Conservation (phyloP, 202 grass and related monocot species). For the Dendrocalamus latiflorus region DNA sequence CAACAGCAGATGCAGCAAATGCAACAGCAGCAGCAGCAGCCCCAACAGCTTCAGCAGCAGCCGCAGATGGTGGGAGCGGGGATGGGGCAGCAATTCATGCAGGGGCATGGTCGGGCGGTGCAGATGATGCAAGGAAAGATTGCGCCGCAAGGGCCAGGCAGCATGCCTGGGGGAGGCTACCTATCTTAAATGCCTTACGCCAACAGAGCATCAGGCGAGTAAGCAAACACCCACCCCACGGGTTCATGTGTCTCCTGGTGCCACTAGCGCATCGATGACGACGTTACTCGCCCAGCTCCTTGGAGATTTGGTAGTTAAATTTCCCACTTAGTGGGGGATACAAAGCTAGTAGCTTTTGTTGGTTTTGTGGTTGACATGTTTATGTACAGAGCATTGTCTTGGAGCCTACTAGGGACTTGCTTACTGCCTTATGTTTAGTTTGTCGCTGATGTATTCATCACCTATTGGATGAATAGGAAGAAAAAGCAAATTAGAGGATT, state of each 20-base stretch:
- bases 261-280: not conserved
- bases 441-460: not conserved
- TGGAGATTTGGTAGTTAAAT: not conserved
- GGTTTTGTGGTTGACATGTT: not conserved
- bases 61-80: constrained; percentile 69
- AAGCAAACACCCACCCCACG: not conserved
- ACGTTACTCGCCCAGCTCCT: not conserved
- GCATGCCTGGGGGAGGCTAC: constrained; percentile 37
- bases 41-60: constrained; percentile 29
- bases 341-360: not conserved
- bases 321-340: not conserved
- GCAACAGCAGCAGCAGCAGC: not conserved
- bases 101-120: constrained; percentile 52
- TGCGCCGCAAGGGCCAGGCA: constrained; percentile 37
- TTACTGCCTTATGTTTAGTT: not conserved
- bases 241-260: not conserved
- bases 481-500: not conserved
- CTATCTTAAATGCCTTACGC: constrained; percentile 20
- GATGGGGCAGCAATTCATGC: constrained; percentile 74
- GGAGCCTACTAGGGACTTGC: not conserved
- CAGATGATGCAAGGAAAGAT: constrained; percentile 83
- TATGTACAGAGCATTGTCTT: not conserved
- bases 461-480: not conserved
- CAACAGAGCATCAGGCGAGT: not conserved
- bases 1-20: not conserved